Percentiles rank a stretch among this genome's conserved stretches.
Evolutionary conservation across 768 basidiomycete genomes (phyloP).

Genomic region (Russula dissimulans): DNA sequence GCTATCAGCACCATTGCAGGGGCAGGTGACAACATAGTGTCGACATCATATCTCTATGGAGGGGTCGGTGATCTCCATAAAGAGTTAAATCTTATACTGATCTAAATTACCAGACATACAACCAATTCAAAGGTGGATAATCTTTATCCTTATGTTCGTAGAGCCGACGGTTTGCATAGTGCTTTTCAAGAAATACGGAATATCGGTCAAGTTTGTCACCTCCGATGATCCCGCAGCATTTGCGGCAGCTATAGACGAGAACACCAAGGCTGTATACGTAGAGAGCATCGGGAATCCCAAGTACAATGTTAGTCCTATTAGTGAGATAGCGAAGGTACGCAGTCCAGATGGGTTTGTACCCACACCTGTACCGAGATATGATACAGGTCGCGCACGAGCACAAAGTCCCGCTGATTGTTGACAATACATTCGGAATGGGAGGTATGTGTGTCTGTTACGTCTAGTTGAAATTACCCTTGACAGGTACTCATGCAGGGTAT

Average conservation of each 20-base stretch:
- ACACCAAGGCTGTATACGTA: conserved; percentile 67
- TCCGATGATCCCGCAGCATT: conserved; percentile 48
- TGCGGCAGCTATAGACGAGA: conserved; percentile 59
- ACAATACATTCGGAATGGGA: conserved; percentile 73
- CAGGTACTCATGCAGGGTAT: conserved; percentile 31
- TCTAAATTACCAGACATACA: conserved; percentile 43
- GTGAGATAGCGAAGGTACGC: conserved; percentile 55
- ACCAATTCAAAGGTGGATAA: conserved; percentile 54
- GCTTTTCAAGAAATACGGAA: conserved; percentile 59
- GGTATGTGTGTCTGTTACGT: conserved; percentile 24
- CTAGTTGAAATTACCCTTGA: background rate
- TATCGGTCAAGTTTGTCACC: conserved; percentile 54
- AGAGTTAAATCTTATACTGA: background rate
- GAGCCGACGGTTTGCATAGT: conserved; percentile 29
- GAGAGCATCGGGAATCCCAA: conserved; percentile 79
- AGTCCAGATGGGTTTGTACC: background rate
- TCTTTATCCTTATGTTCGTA: background rate
- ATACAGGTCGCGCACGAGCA: conserved; percentile 57
- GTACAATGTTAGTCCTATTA: conserved; percentile 56
- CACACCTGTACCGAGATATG: background rate
- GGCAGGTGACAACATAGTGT: conserved; percentile 70
- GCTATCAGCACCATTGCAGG: conserved; percentile 35
- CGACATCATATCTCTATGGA: conserved; percentile 59
- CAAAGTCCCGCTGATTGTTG: conserved; percentile 69
- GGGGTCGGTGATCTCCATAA: conserved; percentile 37